These are phyloP conservation scores for Prunus mume DNA, from an alignment of 306 rosid genomes.

Conservation along the genomic window DNA sequence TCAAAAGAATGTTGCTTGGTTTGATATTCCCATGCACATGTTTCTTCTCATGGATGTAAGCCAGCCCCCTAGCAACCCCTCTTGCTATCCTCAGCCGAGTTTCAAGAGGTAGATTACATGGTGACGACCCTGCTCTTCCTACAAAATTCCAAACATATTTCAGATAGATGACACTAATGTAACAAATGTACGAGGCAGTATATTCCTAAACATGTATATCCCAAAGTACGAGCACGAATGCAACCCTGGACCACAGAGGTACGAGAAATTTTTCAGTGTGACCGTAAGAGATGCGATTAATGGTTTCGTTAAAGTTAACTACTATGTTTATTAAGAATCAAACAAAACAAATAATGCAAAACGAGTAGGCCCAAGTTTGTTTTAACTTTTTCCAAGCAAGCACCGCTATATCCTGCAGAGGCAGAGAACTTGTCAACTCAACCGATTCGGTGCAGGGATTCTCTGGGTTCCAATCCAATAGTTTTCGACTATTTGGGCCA, in stretches of 20 bases:
- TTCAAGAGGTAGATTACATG: slow-evolving; percentile 51
- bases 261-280: background rate
- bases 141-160: background rate
- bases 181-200: background rate
- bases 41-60: slow-evolving; percentile 81
- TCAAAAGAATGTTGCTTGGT: slow-evolving; percentile 71
- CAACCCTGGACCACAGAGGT: background rate
- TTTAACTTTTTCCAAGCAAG: background rate
- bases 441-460: background rate
- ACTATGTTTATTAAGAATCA: too few relatives aligned
- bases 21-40: slow-evolving; percentile 78
- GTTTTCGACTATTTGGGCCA: background rate
- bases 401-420: background rate
- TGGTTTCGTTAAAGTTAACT: background rate
- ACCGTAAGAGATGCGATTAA: background rate
- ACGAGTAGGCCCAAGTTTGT: too few relatives aligned
- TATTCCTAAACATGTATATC: background rate
- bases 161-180: background rate
- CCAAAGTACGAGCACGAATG: background rate
- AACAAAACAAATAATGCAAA: too few relatives aligned
- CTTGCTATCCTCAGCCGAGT: slow-evolving; percentile 65
- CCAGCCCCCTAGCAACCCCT: slow-evolving; percentile 73
- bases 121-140: slow-evolving; percentile 66
- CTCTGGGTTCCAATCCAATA: background rate
- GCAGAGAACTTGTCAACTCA: background rate